Evolutionary conservation across 495 filamentous ascomycete genomes (phyloP), one percentile per base, ranked within the genome.

Genomic region (Aspergillus cristatus): DNA sequence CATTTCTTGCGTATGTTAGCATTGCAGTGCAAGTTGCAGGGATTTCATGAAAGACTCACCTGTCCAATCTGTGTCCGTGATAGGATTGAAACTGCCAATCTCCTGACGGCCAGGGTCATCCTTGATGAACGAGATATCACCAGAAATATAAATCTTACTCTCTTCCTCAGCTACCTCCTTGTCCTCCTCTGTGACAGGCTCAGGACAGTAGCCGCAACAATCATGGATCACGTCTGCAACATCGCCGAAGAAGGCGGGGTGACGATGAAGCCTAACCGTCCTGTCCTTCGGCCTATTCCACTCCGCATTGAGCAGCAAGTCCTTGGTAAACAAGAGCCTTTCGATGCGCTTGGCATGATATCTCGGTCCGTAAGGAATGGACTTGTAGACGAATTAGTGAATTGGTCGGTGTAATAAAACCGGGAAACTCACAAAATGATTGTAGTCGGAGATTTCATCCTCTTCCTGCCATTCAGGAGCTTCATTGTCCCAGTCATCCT

Each of bases 31-130:
- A n/a, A n/a, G n/a, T n/a, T n/a, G 0, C 8, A 22, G 12, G 26
- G 15, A 25, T n/a, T 7, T 4, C 14, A 28, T 29, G 3, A 32
- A 1, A 17, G 5, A 71, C 78, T 76, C 75, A 50, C 82, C 79
- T 5, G 83, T 88, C 81, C 85, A 93, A 47, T 89, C 84, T 28
- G 82, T 74, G 3, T 83, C 80, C 0, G 79, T 86, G 17, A 88
- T 74, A 1, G 85, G 85, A 45, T 89, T 81, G 65, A 91, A 91
- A 37, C 68, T 72, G 5, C 71, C 71, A 42, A 77, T 76, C 36
- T 73, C 77, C 62, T 89, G 85, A 25, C 84, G 70, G 14, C 85
- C 85, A 1, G 85, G 83, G 40, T 93, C 76, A 53, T 90, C 84
- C 40, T 74, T 78, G 32, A 89, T 66, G 54, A 90, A 93, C 0